Evolutionary conservation across 164 flowering plant species (phyloP).

Genomic region (Aristolochia californica): DNA sequence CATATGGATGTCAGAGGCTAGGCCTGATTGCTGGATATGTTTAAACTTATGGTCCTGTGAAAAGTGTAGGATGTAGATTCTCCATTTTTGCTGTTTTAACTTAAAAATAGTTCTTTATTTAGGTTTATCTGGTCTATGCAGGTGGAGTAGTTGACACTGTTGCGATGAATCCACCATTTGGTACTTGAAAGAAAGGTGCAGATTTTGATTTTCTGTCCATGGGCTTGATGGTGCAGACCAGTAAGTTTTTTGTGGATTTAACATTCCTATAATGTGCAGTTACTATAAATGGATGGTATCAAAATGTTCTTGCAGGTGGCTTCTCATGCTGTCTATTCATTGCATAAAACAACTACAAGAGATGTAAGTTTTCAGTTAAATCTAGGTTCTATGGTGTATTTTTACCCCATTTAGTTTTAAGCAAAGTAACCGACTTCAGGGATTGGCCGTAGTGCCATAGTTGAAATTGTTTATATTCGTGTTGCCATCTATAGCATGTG

Average conservation of each 20-base stretch:
- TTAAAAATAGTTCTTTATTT: conserved; percentile 4
- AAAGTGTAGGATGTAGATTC: too few species aligned
- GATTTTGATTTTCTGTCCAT: conserved; percentile 74
- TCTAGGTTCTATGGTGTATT: neutral
- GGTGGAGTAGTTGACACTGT: conserved; percentile 72
- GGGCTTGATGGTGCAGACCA: conserved; percentile 55
- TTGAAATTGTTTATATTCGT: too few species aligned
- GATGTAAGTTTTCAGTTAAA: conserved; percentile 41
- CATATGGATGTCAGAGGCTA: too few species aligned
- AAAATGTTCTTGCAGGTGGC: conserved; percentile 43
- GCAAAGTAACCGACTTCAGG: neutral
- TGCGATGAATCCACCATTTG: conserved; percentile 99
- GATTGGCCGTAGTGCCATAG: neutral
- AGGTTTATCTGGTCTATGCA: conserved; percentile 12
- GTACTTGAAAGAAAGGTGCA: conserved; percentile 86
- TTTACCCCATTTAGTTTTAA: neutral
- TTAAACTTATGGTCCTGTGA: too few species aligned
- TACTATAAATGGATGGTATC: too few species aligned
- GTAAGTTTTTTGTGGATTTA: neutral
- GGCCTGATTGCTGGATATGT: too few species aligned
- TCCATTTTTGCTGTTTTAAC: neutral
- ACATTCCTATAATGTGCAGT: too few species aligned
- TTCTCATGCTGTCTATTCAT: conserved; percentile 84
- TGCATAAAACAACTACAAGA: conserved; percentile 96
- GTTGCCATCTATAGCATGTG: conserved; percentile 40